Conservation (phyloP, 345 rosid species). For the Rhodamnia rubescens region DNA sequence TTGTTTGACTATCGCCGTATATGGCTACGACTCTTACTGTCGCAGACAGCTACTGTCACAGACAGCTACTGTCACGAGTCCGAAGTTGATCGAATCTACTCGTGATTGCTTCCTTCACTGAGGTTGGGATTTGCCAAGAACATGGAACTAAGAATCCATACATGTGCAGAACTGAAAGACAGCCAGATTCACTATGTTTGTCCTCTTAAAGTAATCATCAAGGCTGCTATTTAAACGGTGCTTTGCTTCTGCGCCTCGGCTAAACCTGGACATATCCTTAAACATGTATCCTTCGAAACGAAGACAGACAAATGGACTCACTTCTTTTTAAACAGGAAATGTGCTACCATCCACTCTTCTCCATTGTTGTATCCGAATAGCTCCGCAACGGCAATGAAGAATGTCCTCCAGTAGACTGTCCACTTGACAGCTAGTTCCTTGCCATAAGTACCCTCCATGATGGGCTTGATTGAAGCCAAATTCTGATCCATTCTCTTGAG, state of each 20-base stretch:
- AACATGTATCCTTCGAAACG: not conserved
- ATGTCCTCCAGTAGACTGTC: constrained; percentile 84
- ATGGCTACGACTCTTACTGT: not conserved
- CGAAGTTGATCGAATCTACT: not conserved
- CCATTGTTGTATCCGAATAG: constrained; percentile 78
- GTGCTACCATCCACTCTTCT: constrained; percentile 85
- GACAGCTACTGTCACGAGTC: not conserved
- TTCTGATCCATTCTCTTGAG: constrained; percentile 76
- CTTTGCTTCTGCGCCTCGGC: not conserved
- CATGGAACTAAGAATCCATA: not conserved
- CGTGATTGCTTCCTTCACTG: not conserved
- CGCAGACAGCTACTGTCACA: not conserved
- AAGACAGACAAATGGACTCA: constrained; percentile 4
- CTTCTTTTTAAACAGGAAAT: constrained; percentile 68
- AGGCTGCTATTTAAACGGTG: not conserved
- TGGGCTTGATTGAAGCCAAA: constrained; percentile 32
- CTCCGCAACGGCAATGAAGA: constrained; percentile 78
- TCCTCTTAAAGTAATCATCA: not conserved
- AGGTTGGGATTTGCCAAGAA: not conserved
- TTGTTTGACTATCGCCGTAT: not conserved
- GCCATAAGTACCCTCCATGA: constrained; percentile 76
- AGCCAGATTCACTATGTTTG: not conserved
- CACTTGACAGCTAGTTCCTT: constrained; percentile 70
- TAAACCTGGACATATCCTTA: not conserved
- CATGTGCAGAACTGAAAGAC: not conserved